Evolutionary conservation across 2,329 filamentous ascomycete species (phyloP).

Genomic region (Cladorrhinum sp.): DNA sequence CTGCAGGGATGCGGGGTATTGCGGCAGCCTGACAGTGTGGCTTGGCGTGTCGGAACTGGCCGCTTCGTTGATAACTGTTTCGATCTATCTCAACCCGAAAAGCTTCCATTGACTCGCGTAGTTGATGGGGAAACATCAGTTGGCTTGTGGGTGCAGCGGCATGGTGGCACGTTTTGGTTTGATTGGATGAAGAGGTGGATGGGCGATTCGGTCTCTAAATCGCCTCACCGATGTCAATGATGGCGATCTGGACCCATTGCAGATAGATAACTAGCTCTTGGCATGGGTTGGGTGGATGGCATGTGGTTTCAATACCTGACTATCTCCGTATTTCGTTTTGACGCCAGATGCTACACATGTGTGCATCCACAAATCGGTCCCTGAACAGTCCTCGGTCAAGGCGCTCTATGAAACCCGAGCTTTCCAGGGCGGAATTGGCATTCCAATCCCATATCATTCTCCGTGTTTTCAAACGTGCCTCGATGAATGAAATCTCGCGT

Average conservation of each 20-base stretch:
- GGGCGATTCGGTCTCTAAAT: neutral
- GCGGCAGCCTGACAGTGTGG: neutral
- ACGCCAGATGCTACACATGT: neutral
- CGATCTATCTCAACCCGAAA: neutral
- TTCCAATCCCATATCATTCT: no score
- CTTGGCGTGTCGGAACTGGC: neutral
- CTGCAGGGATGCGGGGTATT: neutral
- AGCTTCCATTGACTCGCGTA: neutral
- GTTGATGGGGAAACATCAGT: neutral
- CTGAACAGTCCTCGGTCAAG: neutral
- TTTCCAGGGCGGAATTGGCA: neutral
- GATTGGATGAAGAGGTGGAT: neutral
- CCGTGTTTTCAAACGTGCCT: neutral
- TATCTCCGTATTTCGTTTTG: neutral
- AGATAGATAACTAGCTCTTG: neutral
- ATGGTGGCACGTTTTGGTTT: neutral
- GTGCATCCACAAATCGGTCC: neutral
- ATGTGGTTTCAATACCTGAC: no score
- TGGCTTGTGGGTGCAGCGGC: neutral
- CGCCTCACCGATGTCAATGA: neutral
- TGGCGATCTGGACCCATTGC: neutral
- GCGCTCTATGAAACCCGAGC: neutral
- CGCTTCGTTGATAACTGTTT: neutral
- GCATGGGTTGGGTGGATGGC: neutral
- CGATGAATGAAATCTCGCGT: neutral